Evolutionary conservation across 2,329 filamentous ascomycete genomes (phyloP), one percentile per base, ranked within the genome.

Genomic region (Botryosphaeria agaves): DNA sequence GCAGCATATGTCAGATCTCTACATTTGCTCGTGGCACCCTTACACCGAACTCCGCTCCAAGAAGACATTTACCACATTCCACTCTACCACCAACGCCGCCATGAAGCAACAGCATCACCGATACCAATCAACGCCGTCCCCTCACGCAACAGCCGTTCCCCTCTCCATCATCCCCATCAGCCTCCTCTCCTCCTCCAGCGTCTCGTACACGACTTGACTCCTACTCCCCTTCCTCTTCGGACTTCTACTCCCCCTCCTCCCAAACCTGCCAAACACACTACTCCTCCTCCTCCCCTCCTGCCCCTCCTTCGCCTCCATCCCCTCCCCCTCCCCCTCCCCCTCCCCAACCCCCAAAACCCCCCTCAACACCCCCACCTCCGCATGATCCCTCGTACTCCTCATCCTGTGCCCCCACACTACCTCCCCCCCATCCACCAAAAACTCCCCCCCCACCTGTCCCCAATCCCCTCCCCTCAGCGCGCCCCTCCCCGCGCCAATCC

Each of bases 361-460:
- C 53, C 71, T 68, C 32, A 84, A 43, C 48, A 75, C 73, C 0
- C 64, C 62, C 2, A 85, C 60, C 57, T 84, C 79, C 1, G 69
- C 67, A 46, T 91, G 82, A 40, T 85, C 81, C 29, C 81, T 59
- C 8, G 80, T 87, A 34, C 70, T 79, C 46, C 62, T 63, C 81
- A 91, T 91, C 17, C 80, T 64, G 53, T 87, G 79, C 42, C 76
- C 84, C 81, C 82, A 91, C 1, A 69, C 73, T 17, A 81, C 66
- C 32, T 57, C 58, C 53, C 78, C 77, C 43, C 68, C 59, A 43
- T 80, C 74, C 38, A 83, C 83, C n/a, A 85, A 48, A 37, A 84
- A 81, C 54, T 85, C 80, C 7, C 79, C 80, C 15, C 80, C 78
- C 3, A 80, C 72, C 53, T 83, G 76, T 31, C 64, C 59, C 45